Base-by-base conservation (phyloP, 1,284 basidiomycete species). In the Tylopilus orsonianus region DNA sequence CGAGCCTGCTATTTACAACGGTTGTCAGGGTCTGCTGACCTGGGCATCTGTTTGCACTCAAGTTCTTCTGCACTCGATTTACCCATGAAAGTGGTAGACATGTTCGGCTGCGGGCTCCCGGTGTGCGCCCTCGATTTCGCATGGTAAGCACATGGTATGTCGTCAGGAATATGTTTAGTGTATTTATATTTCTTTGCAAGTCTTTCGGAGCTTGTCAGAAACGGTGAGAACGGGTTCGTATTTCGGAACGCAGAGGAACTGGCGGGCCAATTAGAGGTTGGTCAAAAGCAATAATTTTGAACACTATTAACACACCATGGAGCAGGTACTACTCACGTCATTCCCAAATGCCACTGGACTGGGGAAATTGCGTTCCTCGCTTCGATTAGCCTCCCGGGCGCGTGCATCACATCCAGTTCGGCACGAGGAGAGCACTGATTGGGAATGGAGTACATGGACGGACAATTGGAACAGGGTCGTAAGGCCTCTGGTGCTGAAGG, bases 31-130 rank as follows among this genome's bases (percentile, higher is more conserved):
- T 89, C 90, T 4, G 93, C 94, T 3, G 94, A 99, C 67, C 60
- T 99, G 16, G 97, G 97, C 1, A 80, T 99, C 41, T 93, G 85
- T 49, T 73, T 99, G 48, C 97, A 99, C 68, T 82, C 85, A 14
- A 93, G 90, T 65, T 94, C 91, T 1, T 96, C 92, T 0, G 90
- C 83, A 0, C 71, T 96, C 38, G 97, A 99, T 68, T 74, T 99
- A 44, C 97, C 97, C 2, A 99, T 99, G 97, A 99, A 99, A 70
- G 87, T 99, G 8, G 95, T 99, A 2, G 97, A 99, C 67, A 98
- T 99, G 97, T 97, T 99, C 69, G 97, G 97, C 0, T 98, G 94
- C 57, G 87, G 85, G 2, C 73, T 97, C 44, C 95, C 95, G 0
- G 97, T 98, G 4, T 90, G 95, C 54, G 95, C 97, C 1, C 75